Evolutionary conservation across 441 rosid species (phyloP).

Genomic region (Pelargonium myrrhifolium): DNA sequence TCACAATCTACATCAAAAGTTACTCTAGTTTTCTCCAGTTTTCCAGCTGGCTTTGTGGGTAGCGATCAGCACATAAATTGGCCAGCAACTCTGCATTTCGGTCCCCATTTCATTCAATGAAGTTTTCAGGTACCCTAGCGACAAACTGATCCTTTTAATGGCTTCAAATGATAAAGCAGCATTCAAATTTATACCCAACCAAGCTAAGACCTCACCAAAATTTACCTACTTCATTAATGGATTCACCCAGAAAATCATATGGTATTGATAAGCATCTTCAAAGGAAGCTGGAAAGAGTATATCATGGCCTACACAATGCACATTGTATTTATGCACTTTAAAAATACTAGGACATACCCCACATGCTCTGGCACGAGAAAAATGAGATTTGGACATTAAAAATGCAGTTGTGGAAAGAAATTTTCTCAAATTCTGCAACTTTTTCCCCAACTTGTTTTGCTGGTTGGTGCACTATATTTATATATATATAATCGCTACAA

Average conservation of each 20-base stretch:
- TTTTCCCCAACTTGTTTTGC: neutral
- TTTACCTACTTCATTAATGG: constrained; percentile 7
- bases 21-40: neutral
- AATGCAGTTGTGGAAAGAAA: neutral
- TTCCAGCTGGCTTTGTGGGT: neutral
- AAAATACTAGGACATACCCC: neutral
- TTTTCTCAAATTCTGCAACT: neutral
- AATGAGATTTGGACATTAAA: neutral
- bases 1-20: neutral
- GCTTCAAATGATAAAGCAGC: neutral
- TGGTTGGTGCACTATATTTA: constrained; percentile 1
- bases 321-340: neutral
- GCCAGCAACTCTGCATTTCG: constrained; percentile 4
- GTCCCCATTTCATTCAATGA: constrained; percentile 16
- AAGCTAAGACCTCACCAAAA: constrained; percentile 7
- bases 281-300: neutral
- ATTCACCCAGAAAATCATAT: neutral
- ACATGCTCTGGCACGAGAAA: neutral
- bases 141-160: constrained; percentile 6
- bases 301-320: neutral
- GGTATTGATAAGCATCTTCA: neutral
- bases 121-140: constrained; percentile 13
- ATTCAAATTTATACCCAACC: constrained; percentile 1
- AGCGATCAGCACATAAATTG: neutral
- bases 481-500: too few relatives aligned